Conservation (phyloP, 73 alveolate genomes). For the Tetrahymena elliotti region DNA sequence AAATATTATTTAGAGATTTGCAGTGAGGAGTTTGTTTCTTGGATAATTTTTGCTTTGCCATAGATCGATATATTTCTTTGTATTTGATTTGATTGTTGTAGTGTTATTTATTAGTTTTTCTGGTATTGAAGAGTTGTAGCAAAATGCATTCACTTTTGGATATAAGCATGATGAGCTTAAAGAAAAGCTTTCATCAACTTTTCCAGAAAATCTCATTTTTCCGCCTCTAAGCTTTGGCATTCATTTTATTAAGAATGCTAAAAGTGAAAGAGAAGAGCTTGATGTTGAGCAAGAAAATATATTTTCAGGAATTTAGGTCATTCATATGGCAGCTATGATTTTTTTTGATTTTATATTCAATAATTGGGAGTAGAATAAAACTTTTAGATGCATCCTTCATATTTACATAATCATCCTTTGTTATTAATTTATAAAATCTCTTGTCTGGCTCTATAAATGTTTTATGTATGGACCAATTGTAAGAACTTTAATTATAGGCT, state of each 20-base stretch:
- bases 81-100: background rate
- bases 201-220: background rate
- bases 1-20: background rate
- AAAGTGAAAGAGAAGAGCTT: background rate
- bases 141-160: background rate
- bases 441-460: background rate
- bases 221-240: background rate
- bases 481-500: background rate
- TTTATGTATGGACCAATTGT: background rate
- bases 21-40: background rate
- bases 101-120: background rate
- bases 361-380: background rate
- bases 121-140: background rate
- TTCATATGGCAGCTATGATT: background rate
- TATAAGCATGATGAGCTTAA: background rate
- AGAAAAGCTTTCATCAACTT: background rate
- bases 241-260: background rate
- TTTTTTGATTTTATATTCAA: background rate
- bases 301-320: background rate
- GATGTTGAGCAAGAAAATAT: background rate
- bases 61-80: background rate
- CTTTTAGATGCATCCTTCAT: background rate
- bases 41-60: background rate
- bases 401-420: background rate
- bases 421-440: background rate